Conservation (phyloP, 164 flowering plant genomes). For the Vitis amurensis region DNA sequence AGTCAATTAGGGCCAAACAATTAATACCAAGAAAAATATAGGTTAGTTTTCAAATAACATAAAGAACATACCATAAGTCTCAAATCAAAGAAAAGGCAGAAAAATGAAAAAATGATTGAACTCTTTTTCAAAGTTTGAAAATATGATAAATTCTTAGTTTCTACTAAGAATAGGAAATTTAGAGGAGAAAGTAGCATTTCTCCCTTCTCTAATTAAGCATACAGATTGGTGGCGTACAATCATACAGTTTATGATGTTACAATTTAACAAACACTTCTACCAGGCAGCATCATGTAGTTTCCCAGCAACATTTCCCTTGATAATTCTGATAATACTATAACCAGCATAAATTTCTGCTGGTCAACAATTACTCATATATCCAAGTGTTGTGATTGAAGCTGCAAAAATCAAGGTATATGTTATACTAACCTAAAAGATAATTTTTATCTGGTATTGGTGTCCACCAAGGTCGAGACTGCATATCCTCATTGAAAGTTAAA, state of each 20-base stretch:
- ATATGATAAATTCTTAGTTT: no score
- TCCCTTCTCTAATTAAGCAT: no score
- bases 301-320: no score
- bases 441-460: constrained; percentile 73
- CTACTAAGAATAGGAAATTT: no score
- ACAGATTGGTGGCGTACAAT: no score
- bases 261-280: not conserved
- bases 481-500: constrained; percentile 88
- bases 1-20: constrained; percentile 7
- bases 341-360: not conserved
- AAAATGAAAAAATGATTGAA: no score
- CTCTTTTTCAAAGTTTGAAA: no score
- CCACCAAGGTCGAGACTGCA: constrained; percentile 93
- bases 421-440: constrained; percentile 74
- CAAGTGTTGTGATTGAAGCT: not conserved
- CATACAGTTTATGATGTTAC: not conserved
- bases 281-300: no score
- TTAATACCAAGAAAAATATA: not conserved
- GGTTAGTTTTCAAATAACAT: not conserved
- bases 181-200: not conserved
- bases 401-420: constrained; percentile 2
- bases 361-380: not conserved
- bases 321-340: no score
- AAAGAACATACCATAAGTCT: not conserved
- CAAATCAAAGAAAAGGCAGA: no score